phyloP scores from a whole-genome alignment of 1,139 yeast species.

The Suhomyces wounanorum region DNA sequence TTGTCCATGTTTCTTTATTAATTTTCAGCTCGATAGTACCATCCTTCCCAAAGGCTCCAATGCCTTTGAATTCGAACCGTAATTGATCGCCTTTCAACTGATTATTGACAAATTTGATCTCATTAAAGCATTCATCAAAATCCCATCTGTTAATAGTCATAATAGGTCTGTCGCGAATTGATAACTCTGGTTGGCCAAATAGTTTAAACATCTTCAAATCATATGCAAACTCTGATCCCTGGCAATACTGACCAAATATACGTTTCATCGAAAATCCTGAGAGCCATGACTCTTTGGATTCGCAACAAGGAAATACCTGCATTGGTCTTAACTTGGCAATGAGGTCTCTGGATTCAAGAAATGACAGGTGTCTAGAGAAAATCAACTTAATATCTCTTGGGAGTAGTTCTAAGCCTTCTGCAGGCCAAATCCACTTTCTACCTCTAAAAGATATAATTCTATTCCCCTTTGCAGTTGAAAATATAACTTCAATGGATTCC shows the following conservation, averaged over 20 bases:
- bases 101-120: constrained; percentile 23
- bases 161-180: constrained; percentile 23
- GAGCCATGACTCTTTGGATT: constrained; percentile 36
- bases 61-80: constrained; percentile 16
- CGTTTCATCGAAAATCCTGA: constrained; percentile 47
- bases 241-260: constrained; percentile 46
- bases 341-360: constrained; percentile 44
- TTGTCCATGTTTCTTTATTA: constrained; percentile 10
- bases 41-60: constrained; percentile 9
- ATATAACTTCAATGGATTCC: constrained; percentile 17
- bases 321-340: constrained; percentile 40
- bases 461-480: constrained; percentile 27
- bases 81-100: not conserved
- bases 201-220: constrained; percentile 28
- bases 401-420: constrained; percentile 32
- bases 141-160: constrained; percentile 38
- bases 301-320: constrained; percentile 51
- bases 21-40: constrained; percentile 2
- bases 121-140: constrained; percentile 33
- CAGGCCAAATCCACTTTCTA: constrained; percentile 33
- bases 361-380: constrained; percentile 60
- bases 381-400: constrained; percentile 43
- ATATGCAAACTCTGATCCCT: constrained; percentile 24
- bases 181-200: constrained; percentile 25
- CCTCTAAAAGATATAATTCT: constrained; percentile 24